Base-by-base conservation (phyloP, 352 stramenopile species). In the Phytopythium montanum region DNA sequence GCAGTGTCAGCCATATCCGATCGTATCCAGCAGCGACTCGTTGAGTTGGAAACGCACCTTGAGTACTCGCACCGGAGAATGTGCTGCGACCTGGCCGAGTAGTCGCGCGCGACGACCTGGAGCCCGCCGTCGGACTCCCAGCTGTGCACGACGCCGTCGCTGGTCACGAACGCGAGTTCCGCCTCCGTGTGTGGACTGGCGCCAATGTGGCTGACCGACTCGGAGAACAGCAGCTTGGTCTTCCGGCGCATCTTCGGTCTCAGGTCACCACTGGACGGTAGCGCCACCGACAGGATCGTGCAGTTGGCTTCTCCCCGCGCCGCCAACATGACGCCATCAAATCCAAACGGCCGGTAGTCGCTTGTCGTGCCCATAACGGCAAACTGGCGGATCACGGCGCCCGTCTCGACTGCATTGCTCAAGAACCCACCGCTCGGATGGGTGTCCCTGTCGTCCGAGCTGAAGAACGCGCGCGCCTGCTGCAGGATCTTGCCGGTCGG, bases 1-100 rank as follows among this genome's bases (percentile, higher is more conserved):
- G 23, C 18, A 23, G 18, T 38, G 28, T 23, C 19, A 60, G 29
- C 36, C 23, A 38, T 26, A 16, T 21, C 28, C 8, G 18, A 55
- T 23, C 13, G 8, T n/a, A 60, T 6, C 25, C 38, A 3, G 25
- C 45, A 45, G 51, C 33, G 9, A 25, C 18, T 28, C 33, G 9
- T 5, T 28, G 36, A 26, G 6, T 34, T 5, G 4, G 28, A 13
- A 39, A 36, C 62, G 12, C 66, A 93, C 83, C 81, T 90, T 12
- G 79, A 77, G 54, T 92, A 94, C 60, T 91, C 84, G 51, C 81
- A 90, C 18, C 71, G 84, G 19, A 75, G 14, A n/a, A 87, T 64
- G 1, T 68, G 77, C 50, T 87, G 69, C 2, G 70, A 60, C 2
- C 58, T 56, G 33, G 50, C 68, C 1, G 49, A 38, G 3, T 54